These are phyloP conservation scores for Lasiodiplodia citricola DNA, from an alignment of 2,329 filamentous ascomycete genomes.

Conservation along the genomic window DNA sequence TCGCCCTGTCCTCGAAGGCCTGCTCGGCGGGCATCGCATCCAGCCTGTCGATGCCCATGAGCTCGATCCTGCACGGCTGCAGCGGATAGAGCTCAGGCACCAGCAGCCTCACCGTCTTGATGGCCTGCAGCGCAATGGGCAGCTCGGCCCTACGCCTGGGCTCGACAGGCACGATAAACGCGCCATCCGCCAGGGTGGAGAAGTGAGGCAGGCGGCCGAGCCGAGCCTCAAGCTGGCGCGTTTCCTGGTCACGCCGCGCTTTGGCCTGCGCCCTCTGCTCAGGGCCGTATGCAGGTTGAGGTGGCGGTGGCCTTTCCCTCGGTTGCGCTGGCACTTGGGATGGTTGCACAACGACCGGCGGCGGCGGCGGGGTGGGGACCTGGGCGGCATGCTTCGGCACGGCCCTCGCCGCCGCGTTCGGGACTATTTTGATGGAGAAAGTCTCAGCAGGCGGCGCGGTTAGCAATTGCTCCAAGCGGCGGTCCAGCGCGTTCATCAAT, in stretches of 20 bases:
- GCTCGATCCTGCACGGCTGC: conserved; percentile 67
- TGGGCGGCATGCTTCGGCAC: conserved; percentile 4
- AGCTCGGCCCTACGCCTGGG: conserved; percentile 66
- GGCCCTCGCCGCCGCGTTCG: conserved; percentile 27
- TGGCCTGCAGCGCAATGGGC: conserved; percentile 63
- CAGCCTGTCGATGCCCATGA: conserved; percentile 66
- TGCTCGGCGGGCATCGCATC: conserved; percentile 69
- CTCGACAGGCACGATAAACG: conserved; percentile 73
- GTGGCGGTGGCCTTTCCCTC: conserved; percentile 12
- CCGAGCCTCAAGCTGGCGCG: conserved; percentile 74
- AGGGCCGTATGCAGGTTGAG: conserved; percentile 31
- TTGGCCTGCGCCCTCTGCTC: conserved; percentile 68
- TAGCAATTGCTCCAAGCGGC: conserved; percentile 71
- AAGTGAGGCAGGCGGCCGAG: conserved; percentile 72
- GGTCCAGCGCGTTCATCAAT: conserved; percentile 73
- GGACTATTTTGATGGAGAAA: conserved; percentile 33
- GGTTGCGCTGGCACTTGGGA: conserved; percentile 16
- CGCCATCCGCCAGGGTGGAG: conserved; percentile 71
- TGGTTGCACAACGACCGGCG: conserved; percentile 4
- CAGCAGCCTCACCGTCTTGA: conserved; percentile 70
- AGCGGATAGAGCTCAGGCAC: conserved; percentile 76
- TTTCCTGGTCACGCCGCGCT: conserved; percentile 67
- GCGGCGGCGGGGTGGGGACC: not conserved
- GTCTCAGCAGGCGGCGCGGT: conserved; percentile 65
- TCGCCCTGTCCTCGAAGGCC: conserved; percentile 66